Conservation (phyloP, 768 basidiomycete genomes). For the Suillus variegatus region DNA sequence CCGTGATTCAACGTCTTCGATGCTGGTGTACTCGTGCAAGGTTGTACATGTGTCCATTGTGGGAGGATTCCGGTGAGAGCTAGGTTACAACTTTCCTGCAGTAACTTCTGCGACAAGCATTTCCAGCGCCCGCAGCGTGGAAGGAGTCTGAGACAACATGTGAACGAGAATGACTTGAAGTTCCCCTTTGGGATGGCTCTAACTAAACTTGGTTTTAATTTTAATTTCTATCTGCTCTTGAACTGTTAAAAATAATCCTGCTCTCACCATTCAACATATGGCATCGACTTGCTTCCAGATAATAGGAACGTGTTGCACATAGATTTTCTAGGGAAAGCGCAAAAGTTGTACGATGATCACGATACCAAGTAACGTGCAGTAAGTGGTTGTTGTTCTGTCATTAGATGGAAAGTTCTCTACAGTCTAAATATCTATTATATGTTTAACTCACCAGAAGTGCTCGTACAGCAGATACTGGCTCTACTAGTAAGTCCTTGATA, state of each 20-base stretch:
- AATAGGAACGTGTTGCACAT: background rate
- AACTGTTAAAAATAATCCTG: background rate
- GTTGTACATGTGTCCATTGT: background rate
- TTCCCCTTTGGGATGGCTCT: background rate
- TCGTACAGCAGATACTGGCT: background rate
- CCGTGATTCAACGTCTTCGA: conserved; percentile 9
- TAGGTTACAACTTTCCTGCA: conserved; percentile 1
- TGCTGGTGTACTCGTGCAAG: background rate
- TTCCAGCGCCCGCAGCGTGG: background rate
- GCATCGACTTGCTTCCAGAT: background rate
- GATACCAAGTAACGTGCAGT: background rate
- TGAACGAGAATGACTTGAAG: background rate
- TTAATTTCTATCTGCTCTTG: background rate
- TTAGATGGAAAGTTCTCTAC: background rate
- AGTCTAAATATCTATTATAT: background rate
- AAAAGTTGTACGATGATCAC: background rate
- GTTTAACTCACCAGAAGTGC: background rate
- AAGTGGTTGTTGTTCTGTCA: background rate
- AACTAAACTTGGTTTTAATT: background rate
- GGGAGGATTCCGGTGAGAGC: conserved; percentile 9
- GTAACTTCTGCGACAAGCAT: conserved; percentile 1
- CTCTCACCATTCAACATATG: conserved; percentile 1
- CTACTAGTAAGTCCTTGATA: background rate
- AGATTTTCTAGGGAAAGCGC: background rate
- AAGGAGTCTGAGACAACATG: background rate